These are phyloP conservation scores for Neofusicoccum parvum DNA, from an alignment of 2,329 filamentous ascomycete species.

Conservation along the genomic window DNA sequence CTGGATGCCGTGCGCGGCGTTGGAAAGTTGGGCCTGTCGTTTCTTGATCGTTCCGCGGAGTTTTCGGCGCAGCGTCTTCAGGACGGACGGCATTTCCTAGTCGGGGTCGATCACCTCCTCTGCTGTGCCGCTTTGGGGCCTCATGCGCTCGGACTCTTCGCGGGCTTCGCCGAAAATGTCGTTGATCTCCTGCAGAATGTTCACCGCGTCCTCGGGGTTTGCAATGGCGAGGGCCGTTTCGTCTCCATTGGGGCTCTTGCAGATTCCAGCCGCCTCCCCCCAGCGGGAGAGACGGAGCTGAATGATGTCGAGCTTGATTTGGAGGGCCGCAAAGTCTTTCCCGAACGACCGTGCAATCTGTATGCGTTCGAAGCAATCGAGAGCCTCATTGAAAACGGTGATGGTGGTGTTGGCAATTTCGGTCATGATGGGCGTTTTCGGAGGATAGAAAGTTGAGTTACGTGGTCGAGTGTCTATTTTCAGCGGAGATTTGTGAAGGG, in stretches of 20 bases:
- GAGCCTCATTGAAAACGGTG: not conserved
- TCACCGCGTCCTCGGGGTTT: not conserved
- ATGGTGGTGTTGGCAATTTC: not conserved
- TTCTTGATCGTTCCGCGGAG: not conserved
- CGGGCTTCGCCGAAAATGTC: not conserved
- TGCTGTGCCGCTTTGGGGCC: not conserved
- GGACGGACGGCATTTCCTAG: not conserved
- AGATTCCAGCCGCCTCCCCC: not conserved
- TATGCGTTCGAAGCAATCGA: not conserved
- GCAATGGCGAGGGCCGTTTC: not conserved
- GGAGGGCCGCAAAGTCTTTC: not conserved
- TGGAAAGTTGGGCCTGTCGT: not conserved
- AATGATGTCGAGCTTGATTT: slow-evolving; percentile 1
- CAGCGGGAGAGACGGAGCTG: not conserved
- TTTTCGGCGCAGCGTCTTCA: not conserved
- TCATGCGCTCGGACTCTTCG: not conserved
- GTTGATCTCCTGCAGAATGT: not conserved
- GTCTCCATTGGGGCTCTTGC: not conserved
- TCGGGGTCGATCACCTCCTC: not conserved
- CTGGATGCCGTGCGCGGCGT: not conserved
- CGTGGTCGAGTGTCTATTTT: no score
- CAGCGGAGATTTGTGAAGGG: no score
- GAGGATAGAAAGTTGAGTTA: no score
- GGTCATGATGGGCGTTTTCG: not conserved
- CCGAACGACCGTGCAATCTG: not conserved